Evolutionary conservation across 768 basidiomycete genomes (phyloP).

Genomic region (Termitomyces sp.): DNA sequence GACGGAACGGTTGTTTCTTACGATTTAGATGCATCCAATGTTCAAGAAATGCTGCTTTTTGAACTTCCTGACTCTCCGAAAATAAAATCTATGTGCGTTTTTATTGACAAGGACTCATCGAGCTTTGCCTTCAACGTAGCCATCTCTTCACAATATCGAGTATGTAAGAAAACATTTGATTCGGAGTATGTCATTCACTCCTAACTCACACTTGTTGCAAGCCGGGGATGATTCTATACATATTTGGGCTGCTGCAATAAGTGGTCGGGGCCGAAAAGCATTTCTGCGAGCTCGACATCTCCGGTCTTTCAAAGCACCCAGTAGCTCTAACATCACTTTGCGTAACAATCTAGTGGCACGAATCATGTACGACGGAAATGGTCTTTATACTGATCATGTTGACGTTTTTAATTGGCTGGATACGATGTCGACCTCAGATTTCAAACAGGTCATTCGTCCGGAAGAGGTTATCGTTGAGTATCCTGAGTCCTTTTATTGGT

Average conservation of each 20-base stretch:
- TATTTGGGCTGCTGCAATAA: conserved; percentile 1
- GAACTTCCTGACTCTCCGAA: not conserved
- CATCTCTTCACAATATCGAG: not conserved
- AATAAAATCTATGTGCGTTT: conserved; percentile 2
- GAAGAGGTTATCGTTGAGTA: not conserved
- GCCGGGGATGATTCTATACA: conserved; percentile 1
- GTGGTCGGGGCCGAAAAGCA: conserved; percentile 1
- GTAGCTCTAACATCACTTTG: not conserved
- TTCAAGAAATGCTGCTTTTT: conserved; percentile 1
- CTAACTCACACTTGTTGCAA: not conserved
- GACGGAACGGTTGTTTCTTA: not conserved
- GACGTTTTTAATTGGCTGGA: conserved; percentile 5
- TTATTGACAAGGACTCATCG: conserved; percentile 1
- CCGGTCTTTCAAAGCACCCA: not conserved
- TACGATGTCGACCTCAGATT: not conserved
- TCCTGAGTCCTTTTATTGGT: not conserved
- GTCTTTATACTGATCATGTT: not conserved
- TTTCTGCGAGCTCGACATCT: conserved; percentile 1
- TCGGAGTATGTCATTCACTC: not conserved
- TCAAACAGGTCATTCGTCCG: not conserved
- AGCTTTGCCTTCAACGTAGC: conserved; percentile 6
- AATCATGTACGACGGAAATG: not conserved
- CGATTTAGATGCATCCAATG: conserved; percentile 4
- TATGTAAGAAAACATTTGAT: not conserved
- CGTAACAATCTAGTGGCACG: conserved; percentile 4